Evolutionary conservation across 106 monocot genomes (phyloP).

Genomic region (Xerophyta viscosa): DNA sequence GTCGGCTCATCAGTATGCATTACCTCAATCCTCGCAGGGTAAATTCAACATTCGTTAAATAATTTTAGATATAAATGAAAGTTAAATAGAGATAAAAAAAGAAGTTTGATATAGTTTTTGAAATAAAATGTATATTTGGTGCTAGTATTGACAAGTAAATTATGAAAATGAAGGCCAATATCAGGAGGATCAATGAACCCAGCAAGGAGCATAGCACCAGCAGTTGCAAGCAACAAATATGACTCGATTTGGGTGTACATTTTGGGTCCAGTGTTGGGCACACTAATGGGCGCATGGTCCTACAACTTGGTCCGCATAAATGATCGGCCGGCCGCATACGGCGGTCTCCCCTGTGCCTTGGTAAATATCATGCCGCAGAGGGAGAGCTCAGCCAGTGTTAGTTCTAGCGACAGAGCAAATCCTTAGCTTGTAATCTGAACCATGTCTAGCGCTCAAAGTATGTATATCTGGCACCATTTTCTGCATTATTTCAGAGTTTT

Average conservation of each 20-base stretch:
- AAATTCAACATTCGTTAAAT: neutral
- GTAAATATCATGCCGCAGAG: no score
- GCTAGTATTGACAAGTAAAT: neutral
- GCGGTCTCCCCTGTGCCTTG: no score
- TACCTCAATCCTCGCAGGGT: slow-evolving; percentile 55
- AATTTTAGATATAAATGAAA: neutral
- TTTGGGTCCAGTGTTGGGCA: slow-evolving; percentile 13
- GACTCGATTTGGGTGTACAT: slow-evolving; percentile 20
- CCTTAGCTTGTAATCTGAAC: no score
- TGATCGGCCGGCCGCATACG: no score
- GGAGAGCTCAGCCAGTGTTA: no score
- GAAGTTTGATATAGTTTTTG: neutral
- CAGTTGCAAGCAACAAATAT: slow-evolving; percentile 14
- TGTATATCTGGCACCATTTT: no score
- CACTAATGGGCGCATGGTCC: slow-evolving; percentile 14
- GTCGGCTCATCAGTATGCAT: slow-evolving; percentile 46
- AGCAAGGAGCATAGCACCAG: slow-evolving; percentile 21
- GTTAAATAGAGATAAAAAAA: no score
- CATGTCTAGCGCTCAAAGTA: no score
- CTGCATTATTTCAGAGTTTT: no score
- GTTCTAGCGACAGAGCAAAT: no score
- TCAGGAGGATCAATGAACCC: slow-evolving; percentile 35
- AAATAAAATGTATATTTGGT: neutral
- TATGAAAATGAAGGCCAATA: slow-evolving; percentile 21
- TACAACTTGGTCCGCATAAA: no score